phyloP scores from a whole-genome alignment of 1,139 yeast species.

The Saccharomycopsis hybrid region DNA sequence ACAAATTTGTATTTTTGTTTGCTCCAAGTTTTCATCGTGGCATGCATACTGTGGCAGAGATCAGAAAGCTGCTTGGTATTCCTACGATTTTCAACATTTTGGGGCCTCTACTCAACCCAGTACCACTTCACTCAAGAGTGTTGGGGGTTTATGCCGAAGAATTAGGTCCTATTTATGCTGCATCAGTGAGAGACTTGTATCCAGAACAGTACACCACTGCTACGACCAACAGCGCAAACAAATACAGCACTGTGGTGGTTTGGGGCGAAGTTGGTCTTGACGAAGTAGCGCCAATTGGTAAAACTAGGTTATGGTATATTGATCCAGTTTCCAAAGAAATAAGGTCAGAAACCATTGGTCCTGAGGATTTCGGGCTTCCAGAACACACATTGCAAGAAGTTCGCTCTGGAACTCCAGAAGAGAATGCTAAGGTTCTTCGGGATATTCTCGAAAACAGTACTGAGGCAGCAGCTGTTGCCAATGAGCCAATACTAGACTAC shows the following conservation, averaged over 20 bases:
- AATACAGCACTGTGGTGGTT: slow-evolving; percentile 66
- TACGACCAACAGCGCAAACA: slow-evolving; percentile 43
- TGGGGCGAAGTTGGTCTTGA: slow-evolving; percentile 89
- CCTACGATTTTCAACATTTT: slow-evolving; percentile 91
- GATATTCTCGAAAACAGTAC: slow-evolving; percentile 48
- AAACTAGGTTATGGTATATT: slow-evolving; percentile 73
- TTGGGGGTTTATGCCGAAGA: slow-evolving; percentile 81
- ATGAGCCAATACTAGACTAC: slow-evolving; percentile 73
- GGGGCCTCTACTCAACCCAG: slow-evolving; percentile 92
- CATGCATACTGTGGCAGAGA: slow-evolving; percentile 75
- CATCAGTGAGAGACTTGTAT: slow-evolving; percentile 49
- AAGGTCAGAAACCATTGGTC: slow-evolving; percentile 40
- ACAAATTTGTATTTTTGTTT: slow-evolving; percentile 68
- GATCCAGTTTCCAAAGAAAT: slow-evolving; percentile 40
- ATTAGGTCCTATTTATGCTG: slow-evolving; percentile 78
- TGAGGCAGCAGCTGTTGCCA: slow-evolving; percentile 33
- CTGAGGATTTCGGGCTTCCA: slow-evolving; percentile 73
- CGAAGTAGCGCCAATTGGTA: slow-evolving; percentile 86
- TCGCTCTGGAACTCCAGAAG: slow-evolving; percentile 77
- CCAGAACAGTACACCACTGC: background rate
- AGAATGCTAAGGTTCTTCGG: slow-evolving; percentile 63
- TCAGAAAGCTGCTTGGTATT: slow-evolving; percentile 70
- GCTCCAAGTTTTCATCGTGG: slow-evolving; percentile 97
- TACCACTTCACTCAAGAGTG: slow-evolving; percentile 72
- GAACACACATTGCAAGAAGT: slow-evolving; percentile 65